Conservation (phyloP, 306 rosid species). For the Glycine latifolia region DNA sequence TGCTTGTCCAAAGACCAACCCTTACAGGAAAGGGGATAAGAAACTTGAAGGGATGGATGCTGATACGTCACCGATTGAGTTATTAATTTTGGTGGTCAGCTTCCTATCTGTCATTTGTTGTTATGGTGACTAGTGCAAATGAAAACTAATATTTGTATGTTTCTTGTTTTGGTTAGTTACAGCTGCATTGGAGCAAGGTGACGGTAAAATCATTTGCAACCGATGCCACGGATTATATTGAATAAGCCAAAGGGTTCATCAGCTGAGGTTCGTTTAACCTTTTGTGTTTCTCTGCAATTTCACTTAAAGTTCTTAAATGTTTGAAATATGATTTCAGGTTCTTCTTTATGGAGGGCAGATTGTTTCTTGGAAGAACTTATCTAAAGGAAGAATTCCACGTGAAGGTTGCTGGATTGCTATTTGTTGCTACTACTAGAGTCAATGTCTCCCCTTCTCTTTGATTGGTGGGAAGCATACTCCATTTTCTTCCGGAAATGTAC, state of each 20-base stretch:
- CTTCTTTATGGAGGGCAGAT: conserved; percentile 79
- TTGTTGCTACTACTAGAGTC: no score
- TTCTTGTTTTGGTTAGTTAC: conserved; percentile 44
- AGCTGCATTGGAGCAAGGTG: conserved; percentile 61
- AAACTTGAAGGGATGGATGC: no score
- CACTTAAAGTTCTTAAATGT: conserved; percentile 13
- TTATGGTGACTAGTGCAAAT: conserved; percentile 34
- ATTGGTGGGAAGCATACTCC: no score
- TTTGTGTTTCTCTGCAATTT: neutral
- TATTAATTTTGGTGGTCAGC: no score
- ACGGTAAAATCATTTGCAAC: conserved; percentile 51
- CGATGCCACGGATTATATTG: conserved; percentile 68
- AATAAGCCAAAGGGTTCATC: conserved; percentile 75
- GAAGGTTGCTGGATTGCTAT: no score
- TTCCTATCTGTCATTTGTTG: no score
- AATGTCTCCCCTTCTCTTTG: no score
- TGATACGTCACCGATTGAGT: no score
- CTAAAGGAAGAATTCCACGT: conserved; percentile 57
- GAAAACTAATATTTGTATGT: conserved; percentile 31
- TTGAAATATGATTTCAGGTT: conserved; percentile 63
- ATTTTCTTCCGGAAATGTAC: no score
- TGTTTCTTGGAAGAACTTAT: conserved; percentile 83
- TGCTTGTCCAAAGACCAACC: no score
- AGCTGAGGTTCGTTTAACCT: conserved; percentile 62
- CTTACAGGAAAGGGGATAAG: no score